Evolutionary conservation across 352 stramenopile species (phyloP), one percentile per base, ranked within the genome.

Genomic region (Pythium graminicola): DNA sequence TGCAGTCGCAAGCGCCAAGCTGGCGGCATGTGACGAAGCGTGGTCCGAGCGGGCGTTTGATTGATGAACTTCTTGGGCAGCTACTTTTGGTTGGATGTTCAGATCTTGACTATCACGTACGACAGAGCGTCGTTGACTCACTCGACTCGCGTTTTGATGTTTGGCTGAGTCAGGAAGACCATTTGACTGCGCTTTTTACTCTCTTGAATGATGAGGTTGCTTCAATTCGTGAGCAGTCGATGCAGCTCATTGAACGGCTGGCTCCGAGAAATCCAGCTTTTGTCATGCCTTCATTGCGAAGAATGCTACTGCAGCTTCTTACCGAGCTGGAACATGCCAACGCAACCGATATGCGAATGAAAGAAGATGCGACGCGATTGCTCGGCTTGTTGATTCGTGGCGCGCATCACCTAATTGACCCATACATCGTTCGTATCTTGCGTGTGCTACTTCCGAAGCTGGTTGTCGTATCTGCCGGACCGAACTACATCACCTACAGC

Each of bases 191-290:
- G 31, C 56, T 99, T 1, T 97, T 99, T 53, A 73, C 98, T 17
- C 67, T 99, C 9, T 67, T 99, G 3, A 95, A 99, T 69, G 97
- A 99, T 60, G 83, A 93, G 45, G 72, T 69, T 41, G 69, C 79
- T 13, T 62, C 69, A 6, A 97, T 99, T 32, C 85, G 95, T 36
- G 81, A 97, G 51, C 72, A 71, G 10, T 79, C 93, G 10, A 93
- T 99, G 67, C 69, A 89, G 43, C 68, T 99, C 14, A 67, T 99
- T 9, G 96, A 97, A 26, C 78, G 96, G 1, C 60, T 99, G 9
- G 90, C 96, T 16, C 69, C 78, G 16, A 69, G 89, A 3, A 99
- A 99, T 69, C 96, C 97, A 24, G 95, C 95, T 13, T 90, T 95
- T 44, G 93, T 99, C 24, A 88, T 98, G 47, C 95, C 96, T 8